phyloP scores from a whole-genome alignment of 1,284 basidiomycete genomes.

The Tilletia indica region DNA sequence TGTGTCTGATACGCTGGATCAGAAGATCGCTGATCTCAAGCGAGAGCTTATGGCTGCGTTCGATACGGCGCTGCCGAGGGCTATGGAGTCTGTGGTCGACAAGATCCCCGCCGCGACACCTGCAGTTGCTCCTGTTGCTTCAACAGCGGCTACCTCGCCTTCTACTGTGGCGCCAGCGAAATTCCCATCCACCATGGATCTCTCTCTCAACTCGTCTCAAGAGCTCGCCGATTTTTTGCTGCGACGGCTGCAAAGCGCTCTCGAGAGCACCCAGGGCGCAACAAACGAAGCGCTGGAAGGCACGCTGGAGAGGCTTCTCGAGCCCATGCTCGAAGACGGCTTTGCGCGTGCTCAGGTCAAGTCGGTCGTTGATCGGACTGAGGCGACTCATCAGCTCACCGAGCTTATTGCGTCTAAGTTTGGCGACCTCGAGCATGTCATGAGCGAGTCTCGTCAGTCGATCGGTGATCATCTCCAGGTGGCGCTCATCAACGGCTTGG shows the following conservation, averaged over 20 bases:
- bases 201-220: slow-evolving; percentile 17
- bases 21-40: slow-evolving; percentile 33
- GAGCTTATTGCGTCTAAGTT: slow-evolving; percentile 16
- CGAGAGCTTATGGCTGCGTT: slow-evolving; percentile 32
- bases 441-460: slow-evolving; percentile 23
- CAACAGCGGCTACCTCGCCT: not conserved
- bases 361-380: slow-evolving; percentile 14
- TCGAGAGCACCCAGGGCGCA: slow-evolving; percentile 4
- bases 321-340: slow-evolving; percentile 15
- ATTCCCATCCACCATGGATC: not conserved
- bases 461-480: slow-evolving; percentile 28
- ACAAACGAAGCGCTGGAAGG: slow-evolving; percentile 9
- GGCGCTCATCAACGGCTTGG: slow-evolving; percentile 29
- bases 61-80: slow-evolving; percentile 23
- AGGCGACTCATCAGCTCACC: slow-evolving; percentile 7
- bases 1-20: slow-evolving; percentile 38
- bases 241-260: slow-evolving; percentile 3
- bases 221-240: slow-evolving; percentile 11
- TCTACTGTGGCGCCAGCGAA: not conserved
- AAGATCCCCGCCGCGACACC: slow-evolving; percentile 22
- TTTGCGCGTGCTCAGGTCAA: slow-evolving; percentile 16
- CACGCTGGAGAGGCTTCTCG: not conserved
- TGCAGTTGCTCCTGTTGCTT: not conserved
- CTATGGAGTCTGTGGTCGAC: slow-evolving; percentile 18
- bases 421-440: slow-evolving; percentile 21